A percentile compares a stretch with the other conserved stretches of the same genome.
Evolutionary conservation across 352 stramenopile species (phyloP).

Genomic region (Phytopythium kandeliae): DNA sequence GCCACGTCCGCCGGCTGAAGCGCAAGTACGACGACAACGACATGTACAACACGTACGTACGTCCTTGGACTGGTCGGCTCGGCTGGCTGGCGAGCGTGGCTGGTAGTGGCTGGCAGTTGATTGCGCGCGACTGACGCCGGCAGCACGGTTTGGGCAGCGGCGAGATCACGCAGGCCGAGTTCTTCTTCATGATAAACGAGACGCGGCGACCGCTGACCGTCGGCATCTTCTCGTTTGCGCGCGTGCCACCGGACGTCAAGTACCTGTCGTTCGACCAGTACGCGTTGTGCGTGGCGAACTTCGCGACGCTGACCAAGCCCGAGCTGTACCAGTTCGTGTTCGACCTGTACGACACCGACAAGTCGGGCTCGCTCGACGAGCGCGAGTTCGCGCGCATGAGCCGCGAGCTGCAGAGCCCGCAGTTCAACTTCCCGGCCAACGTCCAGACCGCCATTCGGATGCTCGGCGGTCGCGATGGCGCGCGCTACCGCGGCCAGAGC

Average conservation of each 20-base stretch:
- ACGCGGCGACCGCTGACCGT: conserved; percentile 43
- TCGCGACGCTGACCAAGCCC: conserved; percentile 52
- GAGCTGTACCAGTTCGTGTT: conserved; percentile 71
- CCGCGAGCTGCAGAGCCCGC: conserved; percentile 53
- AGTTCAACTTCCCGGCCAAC: conserved; percentile 65
- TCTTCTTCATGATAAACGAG: conserved; percentile 71
- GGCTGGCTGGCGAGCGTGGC: no score
- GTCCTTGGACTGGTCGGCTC: no score
- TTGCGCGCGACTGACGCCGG: not conserved
- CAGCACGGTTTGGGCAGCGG: conserved; percentile 21
- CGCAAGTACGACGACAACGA: conserved; percentile 66
- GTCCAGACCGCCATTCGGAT: conserved; percentile 49
- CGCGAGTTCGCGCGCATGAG: conserved; percentile 59
- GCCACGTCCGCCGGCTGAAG: conserved; percentile 63
- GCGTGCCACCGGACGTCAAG: conserved; percentile 33
- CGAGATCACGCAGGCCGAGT: conserved; percentile 67
- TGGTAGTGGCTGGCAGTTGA: no score
- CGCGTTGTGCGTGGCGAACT: conserved; percentile 45
- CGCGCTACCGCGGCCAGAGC: conserved; percentile 9
- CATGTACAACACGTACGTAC: conserved; percentile 73
- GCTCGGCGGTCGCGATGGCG: conserved; percentile 29
- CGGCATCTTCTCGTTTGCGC: conserved; percentile 42
- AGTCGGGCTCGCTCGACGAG: conserved; percentile 51
- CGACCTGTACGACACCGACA: conserved; percentile 60
- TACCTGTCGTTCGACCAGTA: conserved; percentile 68